Evolutionary conservation across 2,329 filamentous ascomycete genomes (phyloP).

Genomic region (Fusarium sulawesiense): DNA sequence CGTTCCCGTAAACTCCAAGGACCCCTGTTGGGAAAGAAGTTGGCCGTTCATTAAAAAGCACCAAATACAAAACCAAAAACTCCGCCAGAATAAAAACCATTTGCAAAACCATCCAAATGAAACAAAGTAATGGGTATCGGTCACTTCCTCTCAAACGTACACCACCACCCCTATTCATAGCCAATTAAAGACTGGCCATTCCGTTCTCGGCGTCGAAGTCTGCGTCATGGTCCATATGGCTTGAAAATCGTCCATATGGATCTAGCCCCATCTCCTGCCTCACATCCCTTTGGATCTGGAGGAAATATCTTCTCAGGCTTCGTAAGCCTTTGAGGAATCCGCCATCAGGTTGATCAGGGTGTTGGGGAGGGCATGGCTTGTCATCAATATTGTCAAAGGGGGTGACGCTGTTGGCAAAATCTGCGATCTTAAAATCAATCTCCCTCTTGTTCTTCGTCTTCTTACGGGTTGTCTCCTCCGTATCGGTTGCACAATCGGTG

Average conservation of each 20-base stretch:
- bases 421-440: constrained; percentile 96
- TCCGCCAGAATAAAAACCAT: constrained; percentile 16
- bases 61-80: constrained; percentile 16
- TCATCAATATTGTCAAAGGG: constrained; percentile 77
- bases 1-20: constrained; percentile 36
- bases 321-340: constrained; percentile 89
- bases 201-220: constrained; percentile 50
- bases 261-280: constrained; percentile 63
- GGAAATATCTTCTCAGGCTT: constrained; percentile 84
- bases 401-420: constrained; percentile 97
- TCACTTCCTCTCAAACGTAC: constrained; percentile 24
- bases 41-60: constrained; percentile 16
- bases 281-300: constrained; percentile 86
- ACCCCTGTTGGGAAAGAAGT: constrained; percentile 25
- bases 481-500: constrained; percentile 68
- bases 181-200: constrained; percentile 49
- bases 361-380: constrained; percentile 80
- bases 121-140: constrained; percentile 38
- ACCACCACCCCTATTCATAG: not conserved
- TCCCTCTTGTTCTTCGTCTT: constrained; percentile 64
- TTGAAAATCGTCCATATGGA: constrained; percentile 45
- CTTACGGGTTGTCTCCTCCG: constrained; percentile 63
- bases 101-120: constrained; percentile 1
- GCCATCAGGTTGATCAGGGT: constrained; percentile 83
- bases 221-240: constrained; percentile 32